Base-by-base conservation (phyloP, 345 rosid genomes). In the Crucihimalaya himalaica region DNA sequence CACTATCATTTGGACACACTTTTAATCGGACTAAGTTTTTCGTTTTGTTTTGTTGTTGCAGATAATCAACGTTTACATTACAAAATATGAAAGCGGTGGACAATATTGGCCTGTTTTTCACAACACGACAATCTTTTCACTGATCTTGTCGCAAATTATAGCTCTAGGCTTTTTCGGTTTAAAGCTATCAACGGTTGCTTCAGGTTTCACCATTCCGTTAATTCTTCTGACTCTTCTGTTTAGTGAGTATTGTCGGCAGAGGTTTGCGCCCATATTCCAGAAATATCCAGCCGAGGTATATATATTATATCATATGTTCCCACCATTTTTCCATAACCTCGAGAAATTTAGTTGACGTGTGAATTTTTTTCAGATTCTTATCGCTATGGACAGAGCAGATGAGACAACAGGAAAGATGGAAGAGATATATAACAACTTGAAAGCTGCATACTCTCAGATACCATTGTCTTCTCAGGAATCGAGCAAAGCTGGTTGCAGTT, bases 121-220 rank as follows among this genome's bases (percentile, higher is more conserved):
- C 80, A 95, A 84, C 80, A 83, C 97, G n/a, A 86, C 88, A 47
- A 84, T 95, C 82, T 89, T 90, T 81, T 88, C 98, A 10, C 77
- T 92, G 77, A 87, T 92, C 70, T 81, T 95, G 83, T 84, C 87
- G 0, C 99, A 95, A 81, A 55, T 88, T 31, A 95, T 87, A 66
- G 97, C 97, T 29, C 79, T 95, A 40, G 97, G 94, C 16, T 88
- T 95, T 66, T 95, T 95, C 59, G 94, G 97, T 51, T 59, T 89
- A 46, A 95, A 92, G 74, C 54, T 46, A 29, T 88, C 94, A 52
- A 81, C 96, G 19, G 76, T 90, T 25, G 96, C 93, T 42, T 81
- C 93, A 0, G 86, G 89, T 53, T 90, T 88, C 83, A 88, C 92
- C 59, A 80, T 92, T 59, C 99, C 97, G 4, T 74, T 90, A 52